A percentile compares a stretch with the other conserved stretches of the same genome.
Evolutionary conservation across 1,284 basidiomycete genomes (phyloP).

Genomic region (Rhodotorula sp.): DNA sequence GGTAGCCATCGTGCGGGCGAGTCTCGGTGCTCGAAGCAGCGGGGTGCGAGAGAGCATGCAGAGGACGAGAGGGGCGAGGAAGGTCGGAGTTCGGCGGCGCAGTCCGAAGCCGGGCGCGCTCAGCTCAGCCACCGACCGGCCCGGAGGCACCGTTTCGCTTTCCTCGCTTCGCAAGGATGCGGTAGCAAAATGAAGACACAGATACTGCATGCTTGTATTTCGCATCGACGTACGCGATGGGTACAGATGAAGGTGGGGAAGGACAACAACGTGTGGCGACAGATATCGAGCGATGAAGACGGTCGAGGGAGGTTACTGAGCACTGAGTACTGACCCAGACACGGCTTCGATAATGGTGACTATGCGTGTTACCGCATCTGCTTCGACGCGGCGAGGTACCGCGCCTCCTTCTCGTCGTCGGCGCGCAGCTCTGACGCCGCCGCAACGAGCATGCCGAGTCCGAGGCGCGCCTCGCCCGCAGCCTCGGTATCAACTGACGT

Average conservation of each 20-base stretch:
- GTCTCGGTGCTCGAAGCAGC: neutral
- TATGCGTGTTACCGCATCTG: neutral
- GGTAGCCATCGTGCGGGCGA: slow-evolving; percentile 19
- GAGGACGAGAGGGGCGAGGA: neutral
- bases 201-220: neutral
- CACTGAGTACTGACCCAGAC: neutral
- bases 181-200: neutral
- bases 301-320: too few relatives aligned
- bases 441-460: slow-evolving; percentile 26
- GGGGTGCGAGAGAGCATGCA: neutral
- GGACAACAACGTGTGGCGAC: neutral
- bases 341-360: neutral
- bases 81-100: neutral
- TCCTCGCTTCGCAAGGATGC: neutral
- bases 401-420: neutral
- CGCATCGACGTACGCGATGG: neutral
- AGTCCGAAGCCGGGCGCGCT: neutral
- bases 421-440: slow-evolving; percentile 12
- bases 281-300: too few relatives aligned
- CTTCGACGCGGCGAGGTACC: neutral
- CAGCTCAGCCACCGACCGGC: neutral
- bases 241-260: neutral
- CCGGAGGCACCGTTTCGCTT: neutral
- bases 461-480: neutral
- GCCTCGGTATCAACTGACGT: too few relatives aligned